A percentile compares a stretch with the other conserved stretches of the same genome.
phyloP scores from a whole-genome alignment of 1,139 yeast genomes.

The Geotrichum phurueaensis region DNA sequence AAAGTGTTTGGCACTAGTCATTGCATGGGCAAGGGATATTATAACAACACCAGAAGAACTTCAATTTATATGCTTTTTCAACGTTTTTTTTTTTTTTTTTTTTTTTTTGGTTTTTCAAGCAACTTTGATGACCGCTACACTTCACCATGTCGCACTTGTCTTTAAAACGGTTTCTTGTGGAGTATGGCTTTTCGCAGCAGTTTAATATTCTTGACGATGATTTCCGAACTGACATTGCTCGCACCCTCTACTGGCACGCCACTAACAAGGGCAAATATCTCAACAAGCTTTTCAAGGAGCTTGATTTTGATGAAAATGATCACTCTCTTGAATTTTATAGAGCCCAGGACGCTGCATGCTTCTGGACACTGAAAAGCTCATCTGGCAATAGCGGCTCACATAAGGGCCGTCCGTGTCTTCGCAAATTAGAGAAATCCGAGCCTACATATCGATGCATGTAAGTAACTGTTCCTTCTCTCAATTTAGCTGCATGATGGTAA shows the following conservation, averaged over 20 bases:
- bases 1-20: too few relatives aligned
- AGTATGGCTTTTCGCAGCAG: neutral
- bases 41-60: neutral
- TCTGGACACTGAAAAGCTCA: neutral
- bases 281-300: neutral
- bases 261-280: neutral
- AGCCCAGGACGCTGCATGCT: neutral
- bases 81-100: too few relatives aligned
- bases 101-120: too few relatives aligned
- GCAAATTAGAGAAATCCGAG: constrained; percentile 71
- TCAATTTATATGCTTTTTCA: neutral
- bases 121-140: neutral
- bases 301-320: neutral
- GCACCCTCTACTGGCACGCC: neutral
- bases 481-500: neutral
- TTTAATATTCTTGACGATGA: neutral
- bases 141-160: neutral
- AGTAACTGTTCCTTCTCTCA: constrained; percentile 17
- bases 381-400: neutral
- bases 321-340: neutral
- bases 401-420: constrained; percentile 63
- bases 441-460: constrained; percentile 69
- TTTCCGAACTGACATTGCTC: neutral
- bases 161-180: neutral
- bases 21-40: too few relatives aligned